Conservation (phyloP, 495 filamentous ascomycete species). For the Aspergillus sparsus region DNA sequence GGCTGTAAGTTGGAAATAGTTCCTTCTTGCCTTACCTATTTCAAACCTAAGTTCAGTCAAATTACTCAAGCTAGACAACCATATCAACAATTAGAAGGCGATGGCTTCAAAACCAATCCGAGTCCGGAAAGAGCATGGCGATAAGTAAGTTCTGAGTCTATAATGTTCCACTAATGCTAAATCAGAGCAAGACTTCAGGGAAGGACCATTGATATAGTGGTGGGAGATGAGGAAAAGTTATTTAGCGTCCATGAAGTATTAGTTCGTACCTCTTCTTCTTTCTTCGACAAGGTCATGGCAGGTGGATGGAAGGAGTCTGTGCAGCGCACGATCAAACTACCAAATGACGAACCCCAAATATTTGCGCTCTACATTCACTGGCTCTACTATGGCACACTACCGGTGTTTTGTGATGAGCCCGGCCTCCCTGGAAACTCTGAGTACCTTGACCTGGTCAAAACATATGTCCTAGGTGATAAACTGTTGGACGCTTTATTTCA, state of each 20-base stretch:
- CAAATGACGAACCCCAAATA: slow-evolving; percentile 7
- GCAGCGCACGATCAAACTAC: slow-evolving; percentile 8
- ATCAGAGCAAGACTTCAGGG: slow-evolving; percentile 3
- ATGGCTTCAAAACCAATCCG: too few species aligned
- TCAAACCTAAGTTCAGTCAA: too few species aligned
- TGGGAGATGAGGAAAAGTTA: slow-evolving; percentile 1
- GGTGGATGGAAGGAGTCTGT: slow-evolving; percentile 5
- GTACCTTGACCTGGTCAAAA: slow-evolving; percentile 4
- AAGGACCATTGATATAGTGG: not conserved
- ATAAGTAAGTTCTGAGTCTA: too few species aligned
- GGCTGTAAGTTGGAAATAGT: too few species aligned
- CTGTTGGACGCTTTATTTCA: slow-evolving; percentile 3
- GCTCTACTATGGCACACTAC: slow-evolving; percentile 12
- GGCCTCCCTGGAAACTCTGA: not conserved
- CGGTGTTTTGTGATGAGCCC: not conserved
- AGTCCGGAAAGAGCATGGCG: too few species aligned
- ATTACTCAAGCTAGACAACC: too few species aligned
- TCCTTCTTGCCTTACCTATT: too few species aligned
- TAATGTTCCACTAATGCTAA: slow-evolving; percentile 1
- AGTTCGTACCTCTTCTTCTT: slow-evolving; percentile 6
- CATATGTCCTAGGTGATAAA: slow-evolving; percentile 12
- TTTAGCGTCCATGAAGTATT: slow-evolving; percentile 9
- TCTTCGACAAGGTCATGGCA: slow-evolving; percentile 8
- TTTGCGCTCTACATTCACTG: slow-evolving; percentile 12
- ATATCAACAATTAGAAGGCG: too few species aligned